phyloP scores from a whole-genome alignment of 352 stramenopile species.

The Globisporangium orthogonon region DNA sequence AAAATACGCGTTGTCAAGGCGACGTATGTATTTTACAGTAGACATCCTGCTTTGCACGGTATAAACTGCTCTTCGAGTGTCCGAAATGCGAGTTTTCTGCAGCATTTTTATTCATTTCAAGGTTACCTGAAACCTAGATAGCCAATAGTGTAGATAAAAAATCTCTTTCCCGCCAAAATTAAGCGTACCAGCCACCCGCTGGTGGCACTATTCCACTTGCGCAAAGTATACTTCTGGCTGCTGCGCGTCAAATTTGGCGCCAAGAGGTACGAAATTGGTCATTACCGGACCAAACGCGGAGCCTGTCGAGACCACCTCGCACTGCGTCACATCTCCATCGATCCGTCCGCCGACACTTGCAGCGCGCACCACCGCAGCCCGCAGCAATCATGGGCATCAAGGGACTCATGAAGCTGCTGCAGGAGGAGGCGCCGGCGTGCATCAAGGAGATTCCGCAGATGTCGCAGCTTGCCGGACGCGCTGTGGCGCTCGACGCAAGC shows the following conservation, averaged over 20 bases:
- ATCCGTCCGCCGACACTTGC: no score
- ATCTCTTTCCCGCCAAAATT: not conserved
- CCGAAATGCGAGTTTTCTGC: no score
- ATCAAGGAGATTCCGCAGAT: conserved; percentile 94
- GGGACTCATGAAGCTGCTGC: conserved; percentile 97
- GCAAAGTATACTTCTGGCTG: not conserved
- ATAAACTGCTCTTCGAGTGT: no score
- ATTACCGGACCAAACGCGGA: not conserved
- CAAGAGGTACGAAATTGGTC: not conserved
- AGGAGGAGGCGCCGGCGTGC: conserved; percentile 94
- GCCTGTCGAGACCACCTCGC: no score
- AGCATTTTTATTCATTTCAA: no score
- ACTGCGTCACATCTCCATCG: no score
- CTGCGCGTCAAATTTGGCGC: not conserved
- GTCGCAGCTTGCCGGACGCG: conserved; percentile 91
- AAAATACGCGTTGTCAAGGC: no score
- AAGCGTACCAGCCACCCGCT: not conserved
- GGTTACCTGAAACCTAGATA: no score
- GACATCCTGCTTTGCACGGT: no score
- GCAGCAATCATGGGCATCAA: conserved; percentile 96
- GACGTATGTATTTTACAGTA: no score
- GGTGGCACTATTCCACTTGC: not conserved
- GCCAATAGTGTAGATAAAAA: no score
- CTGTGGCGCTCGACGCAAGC: conserved; percentile 97
- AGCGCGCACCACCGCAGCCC: not conserved